Conservation (phyloP, 1,139 yeast species). For the Saccharomyces hybrid region DNA sequence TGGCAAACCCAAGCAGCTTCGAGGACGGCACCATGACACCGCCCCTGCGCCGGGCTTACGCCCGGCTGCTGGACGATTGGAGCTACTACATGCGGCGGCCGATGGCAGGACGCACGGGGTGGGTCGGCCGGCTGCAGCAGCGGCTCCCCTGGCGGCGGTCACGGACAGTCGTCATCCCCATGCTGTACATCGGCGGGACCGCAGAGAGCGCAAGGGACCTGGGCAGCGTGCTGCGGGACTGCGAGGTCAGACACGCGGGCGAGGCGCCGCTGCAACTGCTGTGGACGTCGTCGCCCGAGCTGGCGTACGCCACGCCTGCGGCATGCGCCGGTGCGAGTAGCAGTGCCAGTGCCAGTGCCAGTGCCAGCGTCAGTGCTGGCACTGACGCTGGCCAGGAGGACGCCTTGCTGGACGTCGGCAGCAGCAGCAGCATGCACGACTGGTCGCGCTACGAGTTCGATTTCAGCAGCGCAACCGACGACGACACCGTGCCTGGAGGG, state of each 20-base stretch:
- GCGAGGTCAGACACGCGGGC: neutral
- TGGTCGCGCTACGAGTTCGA: neutral
- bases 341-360: too few species aligned
- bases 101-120: neutral
- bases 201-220: neutral
- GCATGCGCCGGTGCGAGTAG: too few species aligned
- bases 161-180: neutral
- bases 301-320: neutral
- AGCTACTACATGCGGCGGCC: neutral
- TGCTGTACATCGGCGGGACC: neutral
- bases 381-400: too few species aligned
- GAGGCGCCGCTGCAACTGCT: neutral
- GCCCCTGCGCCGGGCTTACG: neutral
- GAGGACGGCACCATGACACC: neutral
- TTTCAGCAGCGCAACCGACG: neutral
- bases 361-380: too few species aligned
- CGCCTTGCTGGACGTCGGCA: neutral
- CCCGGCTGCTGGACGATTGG: neutral
- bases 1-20: neutral
- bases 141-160: neutral
- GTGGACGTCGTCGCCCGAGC: neutral
- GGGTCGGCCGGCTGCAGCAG: neutral
- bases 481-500: neutral
- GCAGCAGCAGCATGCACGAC: neutral
- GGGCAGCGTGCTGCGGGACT: neutral